Evolutionary conservation across 2,329 filamentous ascomycete genomes (phyloP).

Genomic region (Basipetospora chlamydospora): DNA sequence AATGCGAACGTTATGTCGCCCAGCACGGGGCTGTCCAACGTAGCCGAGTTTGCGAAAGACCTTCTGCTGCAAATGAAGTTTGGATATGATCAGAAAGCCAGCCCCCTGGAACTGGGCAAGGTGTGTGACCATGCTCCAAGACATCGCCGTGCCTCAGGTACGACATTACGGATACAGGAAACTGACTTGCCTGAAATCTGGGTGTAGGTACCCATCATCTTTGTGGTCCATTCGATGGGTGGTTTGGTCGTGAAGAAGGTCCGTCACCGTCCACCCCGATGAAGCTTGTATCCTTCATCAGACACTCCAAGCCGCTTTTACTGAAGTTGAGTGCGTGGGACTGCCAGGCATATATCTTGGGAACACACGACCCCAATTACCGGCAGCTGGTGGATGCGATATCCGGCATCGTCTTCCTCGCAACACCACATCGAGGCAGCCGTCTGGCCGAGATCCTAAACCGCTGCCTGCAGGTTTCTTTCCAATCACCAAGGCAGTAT

Average conservation of each 20-base stretch:
- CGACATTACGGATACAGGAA: background rate
- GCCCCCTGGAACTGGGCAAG: background rate
- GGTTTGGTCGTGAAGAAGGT: background rate
- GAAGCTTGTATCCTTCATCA: background rate
- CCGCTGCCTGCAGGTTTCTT: background rate
- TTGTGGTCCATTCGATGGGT: background rate
- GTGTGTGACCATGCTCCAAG: background rate
- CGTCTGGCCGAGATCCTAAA: background rate
- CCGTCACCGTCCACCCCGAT: background rate
- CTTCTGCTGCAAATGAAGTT: slow-evolving; percentile 4
- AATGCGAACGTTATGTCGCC: slow-evolving; percentile 11
- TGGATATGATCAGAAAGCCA: background rate
- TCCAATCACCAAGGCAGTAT: background rate
- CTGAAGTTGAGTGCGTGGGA: no score
- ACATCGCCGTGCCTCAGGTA: background rate
- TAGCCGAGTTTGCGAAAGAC: slow-evolving; percentile 13
- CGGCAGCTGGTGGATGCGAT: background rate
- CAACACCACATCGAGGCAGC: background rate
- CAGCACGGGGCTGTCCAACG: slow-evolving; percentile 7
- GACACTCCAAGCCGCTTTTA: background rate
- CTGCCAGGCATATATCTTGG: background rate
- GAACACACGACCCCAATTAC: background rate
- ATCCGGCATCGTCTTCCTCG: background rate
- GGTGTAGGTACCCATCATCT: slow-evolving; percentile 1
- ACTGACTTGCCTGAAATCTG: background rate